Conservation (phyloP, 2,329 filamentous ascomycete species). For the Hawksworthiomyces lignivorus region DNA sequence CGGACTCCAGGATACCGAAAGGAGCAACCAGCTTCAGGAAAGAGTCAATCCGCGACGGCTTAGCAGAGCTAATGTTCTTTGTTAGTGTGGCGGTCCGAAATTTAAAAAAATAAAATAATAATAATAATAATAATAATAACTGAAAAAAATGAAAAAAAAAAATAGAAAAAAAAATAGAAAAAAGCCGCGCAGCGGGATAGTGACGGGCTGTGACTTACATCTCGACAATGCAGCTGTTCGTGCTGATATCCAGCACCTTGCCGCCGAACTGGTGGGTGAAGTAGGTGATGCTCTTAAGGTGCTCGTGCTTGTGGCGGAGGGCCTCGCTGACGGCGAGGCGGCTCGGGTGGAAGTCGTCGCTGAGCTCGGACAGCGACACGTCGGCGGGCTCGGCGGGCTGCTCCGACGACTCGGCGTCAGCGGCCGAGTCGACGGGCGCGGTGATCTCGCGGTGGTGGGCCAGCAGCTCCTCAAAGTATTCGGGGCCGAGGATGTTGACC, state of each 20-base stretch:
- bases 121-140: no score
- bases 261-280: conserved; percentile 96
- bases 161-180: no score
- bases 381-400: conserved; percentile 26
- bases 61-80: conserved; percentile 65
- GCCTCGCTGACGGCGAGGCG: conserved; percentile 81
- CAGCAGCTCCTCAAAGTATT: conserved; percentile 96
- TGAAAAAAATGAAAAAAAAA: no score
- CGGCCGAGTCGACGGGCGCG: conserved; percentile 28
- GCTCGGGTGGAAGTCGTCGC: conserved; percentile 79
- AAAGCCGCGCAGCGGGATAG: no score
- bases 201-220: conserved; percentile 70
- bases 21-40: conserved; percentile 94
- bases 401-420: conserved; percentile 42
- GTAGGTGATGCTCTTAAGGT: conserved; percentile 92
- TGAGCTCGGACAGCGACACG: conserved; percentile 36
- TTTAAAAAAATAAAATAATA: conserved; percentile 10
- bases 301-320: conserved; percentile 92
- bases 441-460: conserved; percentile 90
- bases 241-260: conserved; percentile 96
- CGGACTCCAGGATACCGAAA: conserved; percentile 94
- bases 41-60: conserved; percentile 87
- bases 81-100: neutral
- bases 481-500: conserved; percentile 90
- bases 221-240: conserved; percentile 97